phyloP scores from a whole-genome alignment of 768 basidiomycete genomes.

The Psilocybe cubensis region DNA sequence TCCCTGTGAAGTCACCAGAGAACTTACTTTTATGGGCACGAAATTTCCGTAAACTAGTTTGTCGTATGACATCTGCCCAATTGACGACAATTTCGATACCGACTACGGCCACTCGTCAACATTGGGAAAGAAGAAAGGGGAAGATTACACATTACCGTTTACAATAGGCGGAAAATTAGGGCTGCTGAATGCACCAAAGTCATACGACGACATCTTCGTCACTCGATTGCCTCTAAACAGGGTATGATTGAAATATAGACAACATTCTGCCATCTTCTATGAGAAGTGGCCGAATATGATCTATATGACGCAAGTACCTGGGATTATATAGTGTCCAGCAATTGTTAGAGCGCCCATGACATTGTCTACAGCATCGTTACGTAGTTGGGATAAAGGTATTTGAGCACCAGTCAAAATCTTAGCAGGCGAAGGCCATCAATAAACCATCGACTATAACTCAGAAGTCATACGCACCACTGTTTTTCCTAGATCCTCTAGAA shows the following conservation, averaged over 20 bases:
- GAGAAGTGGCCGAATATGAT: neutral
- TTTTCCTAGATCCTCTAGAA: constrained; percentile 92
- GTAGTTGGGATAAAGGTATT: constrained; percentile 86
- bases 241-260: constrained; percentile 88
- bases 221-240: constrained; percentile 87
- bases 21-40: constrained; percentile 76
- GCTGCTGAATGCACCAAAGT: constrained; percentile 82
- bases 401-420: constrained; percentile 93
- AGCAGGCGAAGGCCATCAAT: neutral
- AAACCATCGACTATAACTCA: neutral
- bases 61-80: constrained; percentile 87
- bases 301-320: constrained; percentile 53
- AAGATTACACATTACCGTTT: constrained; percentile 60
- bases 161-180: constrained; percentile 85
- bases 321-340: constrained; percentile 90
- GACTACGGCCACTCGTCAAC: constrained; percentile 45
- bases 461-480: constrained; percentile 61
- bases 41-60: constrained; percentile 79
- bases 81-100: constrained; percentile 90
- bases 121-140: neutral
- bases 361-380: constrained; percentile 96
- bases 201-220: constrained; percentile 80
- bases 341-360: constrained; percentile 87
- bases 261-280: constrained; percentile 61
- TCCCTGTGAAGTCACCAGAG: neutral